Evolutionary conservation across 139 green algal species (phyloP), one percentile per base, ranked within the genome.

Genomic region (Chlamydomonas incerta): DNA sequence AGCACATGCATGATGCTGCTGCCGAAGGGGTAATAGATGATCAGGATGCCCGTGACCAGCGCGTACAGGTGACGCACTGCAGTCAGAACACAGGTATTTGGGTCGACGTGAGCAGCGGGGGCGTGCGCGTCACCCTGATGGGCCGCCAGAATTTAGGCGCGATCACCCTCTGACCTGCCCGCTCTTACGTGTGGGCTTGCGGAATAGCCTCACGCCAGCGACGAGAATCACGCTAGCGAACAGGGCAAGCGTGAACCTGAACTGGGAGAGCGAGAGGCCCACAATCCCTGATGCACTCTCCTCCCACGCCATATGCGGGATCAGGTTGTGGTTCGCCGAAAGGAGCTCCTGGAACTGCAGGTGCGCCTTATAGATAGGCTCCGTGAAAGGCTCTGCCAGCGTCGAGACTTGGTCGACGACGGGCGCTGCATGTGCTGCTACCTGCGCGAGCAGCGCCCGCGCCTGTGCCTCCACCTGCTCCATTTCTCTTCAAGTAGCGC

Each of bases 11-110:
- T 24, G 13, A 92, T 82, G 31, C 93, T 90, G 55, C 83, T 92
- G 29, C 95, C 95, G 76, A 97, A 98, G 2, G 94, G 94, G 70
- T 96, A 98, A 87, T 96, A 96, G 3, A 96, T 80, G 0, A 98
- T 86, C 3, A 85, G 15, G 28, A 97, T 85, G 47, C 95, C 95
- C 24, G 88, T 89, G 1, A 94, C 21, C 1, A 93, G 3, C 18
- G 89, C 79, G 83, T 96, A 98, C 0, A 96, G 68, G 80, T 97
- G 93, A 0, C 93, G 82, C 3, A 73, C 94, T 96, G 91, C 83
- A 33, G 28, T 8, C 41, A 50, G 41, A 13, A 50, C 8, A 5
- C 5, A 50, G 41, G 41, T 50, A 50, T 50, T 50, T 8, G 41
- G 41, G 41, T 50, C 41, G 41, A 50, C 41, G 41, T 50, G 8